These are phyloP conservation scores for Penicillium frequentans DNA, from an alignment of 2,329 filamentous ascomycete species.

Conservation along the genomic window DNA sequence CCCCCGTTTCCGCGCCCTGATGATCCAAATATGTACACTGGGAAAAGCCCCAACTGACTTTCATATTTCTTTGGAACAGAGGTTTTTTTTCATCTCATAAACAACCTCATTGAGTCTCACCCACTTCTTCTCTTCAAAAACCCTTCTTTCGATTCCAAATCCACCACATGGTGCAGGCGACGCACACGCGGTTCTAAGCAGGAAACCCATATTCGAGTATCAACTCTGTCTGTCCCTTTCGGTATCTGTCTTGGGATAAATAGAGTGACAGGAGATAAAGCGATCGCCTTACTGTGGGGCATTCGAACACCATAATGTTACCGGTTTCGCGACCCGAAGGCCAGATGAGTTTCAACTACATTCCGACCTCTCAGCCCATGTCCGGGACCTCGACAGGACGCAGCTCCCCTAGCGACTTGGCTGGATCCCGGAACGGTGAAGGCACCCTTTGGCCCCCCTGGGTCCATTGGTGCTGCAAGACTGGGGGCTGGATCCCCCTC, in stretches of 20 bases:
- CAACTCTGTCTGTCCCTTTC: slow-evolving; percentile 7
- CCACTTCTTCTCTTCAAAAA: neutral
- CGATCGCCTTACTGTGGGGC: slow-evolving; percentile 18
- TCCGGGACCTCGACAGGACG: slow-evolving; percentile 78
- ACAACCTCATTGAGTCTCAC: neutral
- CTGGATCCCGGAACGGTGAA: slow-evolving; percentile 64
- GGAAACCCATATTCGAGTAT: slow-evolving; percentile 12
- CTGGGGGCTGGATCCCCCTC: slow-evolving; percentile 94
- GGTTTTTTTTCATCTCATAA: neutral
- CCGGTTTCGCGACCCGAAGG: slow-evolving; percentile 74
- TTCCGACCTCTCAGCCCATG: slow-evolving; percentile 66
- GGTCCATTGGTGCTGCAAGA: slow-evolving; percentile 59
- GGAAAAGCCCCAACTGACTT: slow-evolving; percentile 11
- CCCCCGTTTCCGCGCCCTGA: slow-evolving; percentile 7
- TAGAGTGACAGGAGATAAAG: slow-evolving; percentile 13
- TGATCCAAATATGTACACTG: slow-evolving; percentile 2
- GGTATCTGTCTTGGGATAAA: slow-evolving; percentile 7
- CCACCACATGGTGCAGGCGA: slow-evolving; percentile 26
- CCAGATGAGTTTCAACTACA: slow-evolving; percentile 81
- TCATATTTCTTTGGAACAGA: neutral
- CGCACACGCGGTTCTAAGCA: slow-evolving; percentile 20
- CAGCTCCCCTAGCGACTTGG: slow-evolving; percentile 76
- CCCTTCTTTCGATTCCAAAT: neutral
- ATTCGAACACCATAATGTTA: slow-evolving; percentile 82
- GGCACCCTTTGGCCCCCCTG: slow-evolving; percentile 68